Percentiles rank a stretch among this genome's conserved stretches.
Conservation (phyloP, 2,329 filamentous ascomycete species). For the Cladosporium halotolerans region DNA sequence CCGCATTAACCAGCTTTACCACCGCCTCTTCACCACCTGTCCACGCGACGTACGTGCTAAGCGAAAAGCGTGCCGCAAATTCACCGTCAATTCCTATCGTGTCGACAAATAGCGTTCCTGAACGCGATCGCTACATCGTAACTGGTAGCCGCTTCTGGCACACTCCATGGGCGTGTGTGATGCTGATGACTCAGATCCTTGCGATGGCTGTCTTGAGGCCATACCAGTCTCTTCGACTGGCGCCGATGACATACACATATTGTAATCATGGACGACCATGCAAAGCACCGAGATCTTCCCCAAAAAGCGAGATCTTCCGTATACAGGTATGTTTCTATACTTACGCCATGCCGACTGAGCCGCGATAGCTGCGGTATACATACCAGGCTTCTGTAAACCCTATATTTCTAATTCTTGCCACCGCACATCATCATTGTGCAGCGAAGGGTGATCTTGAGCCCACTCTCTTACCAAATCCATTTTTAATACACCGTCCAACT, state of each 20-base stretch:
- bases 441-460: not conserved
- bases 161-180: constrained; percentile 1
- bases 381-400: too few relatives aligned
- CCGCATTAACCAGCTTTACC: not conserved
- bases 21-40: constrained; percentile 4
- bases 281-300: not conserved
- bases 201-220: not conserved
- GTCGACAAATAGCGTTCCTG: not conserved
- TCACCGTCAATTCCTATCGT: not conserved
- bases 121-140: not conserved
- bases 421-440: not conserved
- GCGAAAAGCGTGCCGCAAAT: not conserved
- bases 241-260: constrained; percentile 3
- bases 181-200: constrained; percentile 10
- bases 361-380: too few relatives aligned
- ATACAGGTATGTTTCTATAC: constrained; percentile 2
- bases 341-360: not conserved
- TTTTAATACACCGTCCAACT: not conserved
- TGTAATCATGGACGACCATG: constrained; percentile 3
- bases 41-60: not conserved
- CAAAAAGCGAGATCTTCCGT: not conserved
- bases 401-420: not conserved
- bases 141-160: not conserved
- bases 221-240: not conserved
- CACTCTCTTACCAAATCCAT: not conserved